Evolutionary conservation across 2,329 filamentous ascomycete species (phyloP).

Genomic region (Fusarium sp.): DNA sequence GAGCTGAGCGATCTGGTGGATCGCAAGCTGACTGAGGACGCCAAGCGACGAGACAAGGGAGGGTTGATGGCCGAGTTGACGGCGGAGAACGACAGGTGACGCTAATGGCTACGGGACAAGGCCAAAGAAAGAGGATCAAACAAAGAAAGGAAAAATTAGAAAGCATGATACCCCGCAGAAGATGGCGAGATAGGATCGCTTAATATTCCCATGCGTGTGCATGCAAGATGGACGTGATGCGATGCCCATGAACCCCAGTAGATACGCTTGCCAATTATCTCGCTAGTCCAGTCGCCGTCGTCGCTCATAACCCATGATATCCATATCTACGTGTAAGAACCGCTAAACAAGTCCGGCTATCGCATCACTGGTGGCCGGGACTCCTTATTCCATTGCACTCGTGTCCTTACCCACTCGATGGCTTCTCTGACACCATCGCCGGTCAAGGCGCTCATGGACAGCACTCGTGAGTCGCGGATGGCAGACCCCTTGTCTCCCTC

Average conservation of each 20-base stretch:
- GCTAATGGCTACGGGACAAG: conserved; percentile 22
- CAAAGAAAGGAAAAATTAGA: conserved; percentile 37
- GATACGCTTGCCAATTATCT: conserved; percentile 28
- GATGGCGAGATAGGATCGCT: conserved; percentile 15
- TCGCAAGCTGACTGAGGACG: conserved; percentile 76
- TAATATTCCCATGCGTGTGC: conserved; percentile 19
- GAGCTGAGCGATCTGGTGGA: conserved; percentile 79
- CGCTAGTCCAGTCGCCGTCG: conserved; percentile 13
- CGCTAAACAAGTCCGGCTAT: conserved; percentile 54
- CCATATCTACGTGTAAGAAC: conserved; percentile 5
- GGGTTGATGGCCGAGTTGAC: conserved; percentile 79
- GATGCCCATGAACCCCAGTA: conserved; percentile 18
- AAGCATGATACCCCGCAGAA: conserved; percentile 45
- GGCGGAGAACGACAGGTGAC: conserved; percentile 79
- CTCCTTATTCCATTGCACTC: conserved; percentile 97
- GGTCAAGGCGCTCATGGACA: conserved; percentile 90
- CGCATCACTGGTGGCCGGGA: conserved; percentile 90
- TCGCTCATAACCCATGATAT: conserved; percentile 33
- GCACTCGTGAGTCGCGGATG: conserved; percentile 87
- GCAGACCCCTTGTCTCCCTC: conserved; percentile 88
- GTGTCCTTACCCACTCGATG: conserved; percentile 92
- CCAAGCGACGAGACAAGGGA: conserved; percentile 77
- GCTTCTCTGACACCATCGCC: conserved; percentile 89
- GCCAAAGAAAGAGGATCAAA: conserved; percentile 26
- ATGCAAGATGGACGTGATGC: conserved; percentile 18